These are phyloP conservation scores for Alnus rubra DNA, from an alignment of 306 rosid genomes.

Conservation along the genomic window DNA sequence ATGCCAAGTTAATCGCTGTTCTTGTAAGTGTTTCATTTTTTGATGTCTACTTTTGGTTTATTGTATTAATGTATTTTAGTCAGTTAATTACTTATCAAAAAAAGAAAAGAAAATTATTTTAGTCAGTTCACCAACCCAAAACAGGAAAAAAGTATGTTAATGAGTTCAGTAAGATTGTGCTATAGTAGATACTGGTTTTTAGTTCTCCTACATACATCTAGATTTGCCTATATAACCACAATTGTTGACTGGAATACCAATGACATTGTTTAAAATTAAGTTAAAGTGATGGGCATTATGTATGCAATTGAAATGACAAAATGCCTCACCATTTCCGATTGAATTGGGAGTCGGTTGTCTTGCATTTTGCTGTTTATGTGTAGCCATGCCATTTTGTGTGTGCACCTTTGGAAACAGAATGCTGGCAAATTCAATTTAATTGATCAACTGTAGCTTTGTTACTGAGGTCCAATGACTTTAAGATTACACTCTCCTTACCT, in stretches of 20 bases:
- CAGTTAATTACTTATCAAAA: not conserved
- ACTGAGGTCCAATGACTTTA: not conserved
- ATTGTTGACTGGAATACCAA: not conserved
- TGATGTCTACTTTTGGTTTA: not conserved
- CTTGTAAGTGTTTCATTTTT: slow-evolving; percentile 54
- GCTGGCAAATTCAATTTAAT: not conserved
- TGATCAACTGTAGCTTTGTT: not conserved
- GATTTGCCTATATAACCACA: not conserved
- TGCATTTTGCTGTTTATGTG: not conserved
- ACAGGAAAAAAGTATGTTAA: not conserved
- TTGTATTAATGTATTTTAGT: not conserved
- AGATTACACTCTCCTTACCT: not conserved
- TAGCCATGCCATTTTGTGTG: not conserved
- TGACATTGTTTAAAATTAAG: not conserved
- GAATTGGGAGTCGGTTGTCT: not conserved
- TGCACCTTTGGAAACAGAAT: slow-evolving; percentile 2
- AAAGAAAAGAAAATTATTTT: not conserved
- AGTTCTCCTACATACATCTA: not conserved
- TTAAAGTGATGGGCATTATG: not conserved
- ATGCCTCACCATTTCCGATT: not conserved
- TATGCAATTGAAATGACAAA: not conserved
- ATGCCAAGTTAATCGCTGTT: slow-evolving; percentile 77
- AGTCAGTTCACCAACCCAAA: not conserved
- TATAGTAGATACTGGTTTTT: not conserved
- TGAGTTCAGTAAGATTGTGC: not conserved